Percentiles rank a stretch among this genome's conserved stretches.
Conservation (phyloP, 2,329 filamentous ascomycete genomes). For the Fusarium equiseti region DNA sequence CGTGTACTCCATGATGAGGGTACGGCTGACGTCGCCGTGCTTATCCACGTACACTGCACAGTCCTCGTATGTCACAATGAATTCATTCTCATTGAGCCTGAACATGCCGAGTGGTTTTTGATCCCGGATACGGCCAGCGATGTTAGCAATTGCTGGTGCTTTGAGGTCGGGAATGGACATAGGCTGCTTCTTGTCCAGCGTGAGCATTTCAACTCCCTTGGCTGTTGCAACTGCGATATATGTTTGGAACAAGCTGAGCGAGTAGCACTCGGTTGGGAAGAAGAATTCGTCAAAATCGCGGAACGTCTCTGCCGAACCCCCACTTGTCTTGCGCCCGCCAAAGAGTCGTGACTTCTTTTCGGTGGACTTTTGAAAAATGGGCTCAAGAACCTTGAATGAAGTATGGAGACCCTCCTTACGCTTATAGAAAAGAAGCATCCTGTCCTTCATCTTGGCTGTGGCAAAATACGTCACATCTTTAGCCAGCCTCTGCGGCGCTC, state of each 20-base stretch:
- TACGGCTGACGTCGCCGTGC: conserved; percentile 93
- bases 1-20: conserved; percentile 99
- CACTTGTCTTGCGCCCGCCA: conserved; percentile 67
- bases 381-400: conserved; percentile 96
- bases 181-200: conserved; percentile 95
- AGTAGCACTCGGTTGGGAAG: conserved; percentile 93
- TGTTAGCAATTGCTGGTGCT: conserved; percentile 82
- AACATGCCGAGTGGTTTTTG: conserved; percentile 96
- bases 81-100: conserved; percentile 90
- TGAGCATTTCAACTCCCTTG: conserved; percentile 95
- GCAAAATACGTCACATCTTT: conserved; percentile 98
- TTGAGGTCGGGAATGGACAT: conserved; percentile 93
- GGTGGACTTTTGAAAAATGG: conserved; percentile 91
- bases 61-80: conserved; percentile 93
- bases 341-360: conserved; percentile 82
- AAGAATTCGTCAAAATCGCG: conserved; percentile 99
- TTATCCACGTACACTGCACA: conserved; percentile 99
- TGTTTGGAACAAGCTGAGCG: conserved; percentile 95
- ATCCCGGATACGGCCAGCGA: conserved; percentile 83
- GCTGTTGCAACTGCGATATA: conserved; percentile 92
- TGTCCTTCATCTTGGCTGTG: conserved; percentile 96
- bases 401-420: conserved; percentile 92
- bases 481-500: conserved; percentile 91
- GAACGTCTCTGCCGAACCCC: conserved; percentile 91
- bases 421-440: conserved; percentile 95